These are phyloP conservation scores for Chrysoporthe puriensis DNA, from an alignment of 2,329 filamentous ascomycete species.

Conservation along the genomic window DNA sequence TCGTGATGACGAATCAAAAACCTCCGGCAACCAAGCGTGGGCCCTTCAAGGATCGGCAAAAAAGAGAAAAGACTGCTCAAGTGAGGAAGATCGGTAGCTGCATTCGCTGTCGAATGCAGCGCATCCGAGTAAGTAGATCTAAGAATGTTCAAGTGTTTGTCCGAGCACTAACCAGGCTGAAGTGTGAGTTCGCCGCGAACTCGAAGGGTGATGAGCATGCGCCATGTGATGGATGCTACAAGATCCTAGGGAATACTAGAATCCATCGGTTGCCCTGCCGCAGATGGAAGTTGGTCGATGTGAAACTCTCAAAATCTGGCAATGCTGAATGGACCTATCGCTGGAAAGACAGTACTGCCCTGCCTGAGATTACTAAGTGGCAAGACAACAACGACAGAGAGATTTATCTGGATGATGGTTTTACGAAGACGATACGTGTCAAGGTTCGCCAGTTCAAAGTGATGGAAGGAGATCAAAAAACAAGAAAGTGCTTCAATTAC, in stretches of 20 bases:
- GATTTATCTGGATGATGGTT: slow-evolving; percentile 58
- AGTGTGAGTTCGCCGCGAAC: slow-evolving; percentile 58
- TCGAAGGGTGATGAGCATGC: slow-evolving; percentile 44
- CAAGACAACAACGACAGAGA: slow-evolving; percentile 52
- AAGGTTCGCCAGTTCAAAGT: slow-evolving; percentile 59
- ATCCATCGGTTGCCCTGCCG: slow-evolving; percentile 60
- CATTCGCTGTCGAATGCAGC: slow-evolving; percentile 64
- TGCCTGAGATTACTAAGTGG: slow-evolving; percentile 60
- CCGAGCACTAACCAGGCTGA: slow-evolving; percentile 9
- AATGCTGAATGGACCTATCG: slow-evolving; percentile 64
- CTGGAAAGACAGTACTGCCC: slow-evolving; percentile 57
- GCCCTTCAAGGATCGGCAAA: slow-evolving; percentile 57
- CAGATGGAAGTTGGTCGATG: slow-evolving; percentile 63
- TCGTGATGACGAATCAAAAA: slow-evolving; percentile 39
- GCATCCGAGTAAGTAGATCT: slow-evolving; percentile 56
- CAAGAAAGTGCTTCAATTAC: slow-evolving; percentile 55
- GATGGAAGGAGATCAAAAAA: slow-evolving; percentile 57
- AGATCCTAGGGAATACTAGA: slow-evolving; percentile 50
- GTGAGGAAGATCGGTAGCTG: slow-evolving; percentile 63
- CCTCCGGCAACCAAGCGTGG: slow-evolving; percentile 49
- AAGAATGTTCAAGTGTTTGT: not conserved
- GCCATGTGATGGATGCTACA: slow-evolving; percentile 58
- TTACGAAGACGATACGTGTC: slow-evolving; percentile 53
- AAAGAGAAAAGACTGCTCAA: slow-evolving; percentile 58
- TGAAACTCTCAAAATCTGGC: slow-evolving; percentile 61